Percentiles rank a stretch among this genome's conserved stretches.
These are phyloP conservation scores for Termitomyces sp. DNA, from an alignment of 768 basidiomycete genomes.

Conservation along the genomic window DNA sequence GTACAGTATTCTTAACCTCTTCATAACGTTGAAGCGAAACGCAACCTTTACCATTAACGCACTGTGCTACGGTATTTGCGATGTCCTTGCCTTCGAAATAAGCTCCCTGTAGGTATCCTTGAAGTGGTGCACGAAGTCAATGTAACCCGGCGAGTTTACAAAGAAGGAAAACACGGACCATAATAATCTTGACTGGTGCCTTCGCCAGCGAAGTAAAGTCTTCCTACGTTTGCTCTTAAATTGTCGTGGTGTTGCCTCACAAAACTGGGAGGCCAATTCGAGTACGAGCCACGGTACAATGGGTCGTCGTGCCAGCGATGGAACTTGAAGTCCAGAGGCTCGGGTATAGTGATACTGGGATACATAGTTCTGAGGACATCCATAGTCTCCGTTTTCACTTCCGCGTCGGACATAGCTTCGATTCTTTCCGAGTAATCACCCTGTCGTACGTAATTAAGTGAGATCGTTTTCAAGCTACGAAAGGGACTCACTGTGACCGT, in stretches of 20 bases:
- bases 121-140: not conserved
- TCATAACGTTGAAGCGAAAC: conserved; percentile 16
- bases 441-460: conserved; percentile 23
- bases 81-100: conserved; percentile 48
- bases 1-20: conserved; percentile 19
- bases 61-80: conserved; percentile 34
- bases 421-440: conserved; percentile 58
- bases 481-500: conserved; percentile 37
- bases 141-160: not conserved
- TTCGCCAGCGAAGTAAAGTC: conserved; percentile 65
- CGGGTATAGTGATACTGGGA: conserved; percentile 47
- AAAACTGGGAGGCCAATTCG: conserved; percentile 67
- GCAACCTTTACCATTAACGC: conserved; percentile 27
- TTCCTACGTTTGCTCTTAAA: conserved; percentile 48
- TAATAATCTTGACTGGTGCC: conserved; percentile 54
- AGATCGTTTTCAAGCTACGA: not conserved
- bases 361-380: conserved; percentile 55
- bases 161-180: conserved; percentile 29
- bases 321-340: conserved; percentile 51
- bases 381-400: conserved; percentile 52
- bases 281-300: conserved; percentile 55
- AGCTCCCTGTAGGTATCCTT: conserved; percentile 55
- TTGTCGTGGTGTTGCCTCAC: conserved; percentile 47
- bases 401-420: conserved; percentile 40
- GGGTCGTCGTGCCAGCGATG: conserved; percentile 51